Evolutionary conservation across 202 grass and related monocot genomes (phyloP).

Genomic region (Panicum virgatum): DNA sequence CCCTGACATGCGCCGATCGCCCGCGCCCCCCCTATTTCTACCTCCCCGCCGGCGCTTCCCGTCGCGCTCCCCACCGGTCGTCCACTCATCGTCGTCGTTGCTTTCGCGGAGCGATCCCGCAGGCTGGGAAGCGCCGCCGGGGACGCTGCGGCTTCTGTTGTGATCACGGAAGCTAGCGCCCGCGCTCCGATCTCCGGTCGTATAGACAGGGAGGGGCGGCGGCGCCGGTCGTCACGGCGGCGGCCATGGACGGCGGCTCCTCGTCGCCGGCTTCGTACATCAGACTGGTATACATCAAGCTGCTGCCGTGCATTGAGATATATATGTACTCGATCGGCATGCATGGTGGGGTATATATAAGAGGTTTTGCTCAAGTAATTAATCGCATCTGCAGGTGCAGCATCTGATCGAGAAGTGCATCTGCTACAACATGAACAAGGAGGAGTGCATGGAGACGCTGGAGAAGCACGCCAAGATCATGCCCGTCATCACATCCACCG

Average conservation of each 20-base stretch:
- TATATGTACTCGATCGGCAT: no score
- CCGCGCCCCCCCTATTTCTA: constrained; percentile 53
- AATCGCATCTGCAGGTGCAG: constrained; percentile 64
- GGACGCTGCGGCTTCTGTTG: not conserved
- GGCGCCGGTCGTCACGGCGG: not conserved
- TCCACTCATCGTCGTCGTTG: not conserved
- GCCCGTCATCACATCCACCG: constrained; percentile 91
- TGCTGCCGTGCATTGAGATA: not conserved
- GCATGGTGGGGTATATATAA: not conserved
- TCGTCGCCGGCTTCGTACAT: constrained; percentile 92
- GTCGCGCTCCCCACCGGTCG: constrained; percentile 30
- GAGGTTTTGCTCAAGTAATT: not conserved
- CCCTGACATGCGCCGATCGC: constrained; percentile 13
- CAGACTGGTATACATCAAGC: constrained; percentile 57
- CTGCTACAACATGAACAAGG: constrained; percentile 77
- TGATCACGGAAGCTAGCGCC: not conserved
- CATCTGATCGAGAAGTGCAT: constrained; percentile 99
- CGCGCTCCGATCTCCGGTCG: not conserved
- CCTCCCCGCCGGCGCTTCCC: constrained; percentile 25
- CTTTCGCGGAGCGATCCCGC: not conserved
- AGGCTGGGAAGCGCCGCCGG: not conserved
- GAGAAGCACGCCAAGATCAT: constrained; percentile 91
- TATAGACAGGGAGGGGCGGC: not conserved
- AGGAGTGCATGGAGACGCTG: constrained; percentile 83
- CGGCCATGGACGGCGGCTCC: constrained; percentile 56